phyloP scores from a whole-genome alignment of 148 eudicot genomes.

The Rhododendron ferrugineum region DNA sequence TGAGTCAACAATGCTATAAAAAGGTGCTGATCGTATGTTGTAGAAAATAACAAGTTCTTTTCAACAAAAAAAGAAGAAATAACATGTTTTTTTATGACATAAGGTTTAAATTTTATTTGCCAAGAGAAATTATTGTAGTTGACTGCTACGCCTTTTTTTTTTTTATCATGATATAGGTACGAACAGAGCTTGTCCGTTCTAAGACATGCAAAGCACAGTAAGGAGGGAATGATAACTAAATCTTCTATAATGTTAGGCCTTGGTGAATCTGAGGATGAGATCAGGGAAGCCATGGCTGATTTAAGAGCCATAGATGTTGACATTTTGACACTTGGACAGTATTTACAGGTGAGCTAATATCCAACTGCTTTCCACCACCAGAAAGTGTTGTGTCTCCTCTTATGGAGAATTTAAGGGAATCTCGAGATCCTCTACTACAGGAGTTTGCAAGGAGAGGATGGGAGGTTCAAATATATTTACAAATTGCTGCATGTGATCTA shows the following conservation, averaged over 20 bases:
- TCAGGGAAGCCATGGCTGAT: constrained; percentile 79
- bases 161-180: constrained; percentile 37
- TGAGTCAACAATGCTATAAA: not conserved
- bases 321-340: constrained; percentile 87
- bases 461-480: not conserved
- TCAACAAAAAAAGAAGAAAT: not conserved
- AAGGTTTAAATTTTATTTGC: not conserved
- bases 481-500: not conserved
- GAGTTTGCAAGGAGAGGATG: not conserved
- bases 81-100: not conserved
- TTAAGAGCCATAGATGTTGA: constrained; percentile 83
- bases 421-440: not conserved
- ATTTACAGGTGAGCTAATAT: constrained; percentile 59
- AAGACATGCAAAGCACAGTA: constrained; percentile 71
- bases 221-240: constrained; percentile 90
- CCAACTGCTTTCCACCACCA: not conserved
- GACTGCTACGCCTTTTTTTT: not conserved
- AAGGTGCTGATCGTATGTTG: not conserved
- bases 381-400: not conserved
- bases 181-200: constrained; percentile 83
- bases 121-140: not conserved
- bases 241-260: constrained; percentile 92
- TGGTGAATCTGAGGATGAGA: constrained; percentile 86
- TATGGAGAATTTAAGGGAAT: not conserved
- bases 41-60: not conserved